Evolutionary conservation across 108 stramenopile species (phyloP).

Genomic region (Discostella stelligeroides): DNA sequence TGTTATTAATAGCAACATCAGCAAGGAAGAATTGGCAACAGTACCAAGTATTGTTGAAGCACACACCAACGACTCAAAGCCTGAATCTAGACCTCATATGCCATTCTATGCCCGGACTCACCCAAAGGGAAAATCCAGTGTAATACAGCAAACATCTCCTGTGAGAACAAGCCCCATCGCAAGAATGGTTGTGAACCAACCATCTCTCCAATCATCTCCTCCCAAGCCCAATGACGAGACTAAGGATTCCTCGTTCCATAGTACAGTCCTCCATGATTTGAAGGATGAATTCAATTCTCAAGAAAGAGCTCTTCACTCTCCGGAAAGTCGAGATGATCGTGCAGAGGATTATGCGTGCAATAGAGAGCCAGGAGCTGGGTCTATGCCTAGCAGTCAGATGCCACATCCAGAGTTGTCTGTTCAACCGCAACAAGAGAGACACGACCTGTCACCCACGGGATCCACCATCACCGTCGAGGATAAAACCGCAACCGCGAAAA

Average conservation of each 20-base stretch:
- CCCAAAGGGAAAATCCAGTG: no score
- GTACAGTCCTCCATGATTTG: slow-evolving; percentile 21
- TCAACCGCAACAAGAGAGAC: background rate
- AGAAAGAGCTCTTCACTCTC: background rate
- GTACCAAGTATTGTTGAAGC: no score
- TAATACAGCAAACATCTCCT: no score
- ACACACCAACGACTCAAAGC: no score
- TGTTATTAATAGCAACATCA: no score
- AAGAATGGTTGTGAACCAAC: background rate
- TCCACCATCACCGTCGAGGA: slow-evolving; percentile 17
- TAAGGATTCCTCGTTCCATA: slow-evolving; percentile 19
- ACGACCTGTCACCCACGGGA: slow-evolving; percentile 4
- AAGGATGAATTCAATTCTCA: slow-evolving; percentile 22
- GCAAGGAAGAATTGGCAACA: no score
- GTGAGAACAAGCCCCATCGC: no score
- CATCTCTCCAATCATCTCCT: slow-evolving; percentile 12
- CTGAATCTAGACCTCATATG: no score
- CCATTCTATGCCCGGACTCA: no score
- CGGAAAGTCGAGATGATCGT: slow-evolving; percentile 41
- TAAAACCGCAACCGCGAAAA: background rate
- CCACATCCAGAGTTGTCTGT: background rate
- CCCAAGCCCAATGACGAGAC: slow-evolving; percentile 26
- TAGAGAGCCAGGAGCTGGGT: background rate
- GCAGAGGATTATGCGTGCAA: slow-evolving; percentile 7
- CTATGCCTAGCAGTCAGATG: slow-evolving; percentile 5